Evolutionary conservation across 306 rosid genomes (phyloP).

Genomic region (Cucurbita maxima): DNA sequence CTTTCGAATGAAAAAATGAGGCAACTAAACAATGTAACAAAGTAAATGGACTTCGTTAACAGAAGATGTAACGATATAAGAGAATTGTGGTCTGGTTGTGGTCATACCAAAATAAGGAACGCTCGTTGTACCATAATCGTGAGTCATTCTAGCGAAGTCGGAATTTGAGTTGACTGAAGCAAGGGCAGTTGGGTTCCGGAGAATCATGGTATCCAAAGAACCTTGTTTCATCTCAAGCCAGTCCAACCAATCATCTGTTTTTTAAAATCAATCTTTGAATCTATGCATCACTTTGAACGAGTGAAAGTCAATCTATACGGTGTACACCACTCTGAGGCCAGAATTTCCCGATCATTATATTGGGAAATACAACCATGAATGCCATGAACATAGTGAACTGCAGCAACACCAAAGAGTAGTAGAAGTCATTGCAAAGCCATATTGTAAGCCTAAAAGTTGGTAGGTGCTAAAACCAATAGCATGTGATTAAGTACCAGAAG

Average conservation of each 20-base stretch:
- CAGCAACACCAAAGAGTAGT: conserved; percentile 19
- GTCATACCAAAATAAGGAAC: background rate
- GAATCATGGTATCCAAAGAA: conserved; percentile 13
- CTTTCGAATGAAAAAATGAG: conserved; percentile 2
- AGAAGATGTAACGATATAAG: background rate
- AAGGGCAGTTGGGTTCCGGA: conserved; percentile 19
- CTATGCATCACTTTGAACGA: conserved; percentile 27
- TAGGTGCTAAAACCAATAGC: background rate
- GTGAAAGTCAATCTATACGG: conserved; percentile 65
- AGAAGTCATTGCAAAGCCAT: conserved; percentile 12
- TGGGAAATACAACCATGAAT: conserved; percentile 77
- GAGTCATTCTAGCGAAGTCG: background rate
- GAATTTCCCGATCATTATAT: conserved; percentile 53
- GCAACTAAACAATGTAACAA: background rate
- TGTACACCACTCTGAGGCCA: conserved; percentile 49
- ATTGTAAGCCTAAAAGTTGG: background rate
- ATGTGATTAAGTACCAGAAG: conserved; percentile 52
- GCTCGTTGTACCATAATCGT: background rate
- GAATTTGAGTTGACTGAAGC: conserved; percentile 15
- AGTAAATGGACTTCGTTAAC: background rate
- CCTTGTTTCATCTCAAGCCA: conserved; percentile 1
- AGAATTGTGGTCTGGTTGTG: background rate
- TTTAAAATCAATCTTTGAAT: conserved; percentile 11
- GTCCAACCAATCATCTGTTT: background rate
- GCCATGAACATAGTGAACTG: conserved; percentile 99